Evolutionary conservation across 108 stramenopile species (phyloP).

Genomic region (Ochromonas danica): DNA sequence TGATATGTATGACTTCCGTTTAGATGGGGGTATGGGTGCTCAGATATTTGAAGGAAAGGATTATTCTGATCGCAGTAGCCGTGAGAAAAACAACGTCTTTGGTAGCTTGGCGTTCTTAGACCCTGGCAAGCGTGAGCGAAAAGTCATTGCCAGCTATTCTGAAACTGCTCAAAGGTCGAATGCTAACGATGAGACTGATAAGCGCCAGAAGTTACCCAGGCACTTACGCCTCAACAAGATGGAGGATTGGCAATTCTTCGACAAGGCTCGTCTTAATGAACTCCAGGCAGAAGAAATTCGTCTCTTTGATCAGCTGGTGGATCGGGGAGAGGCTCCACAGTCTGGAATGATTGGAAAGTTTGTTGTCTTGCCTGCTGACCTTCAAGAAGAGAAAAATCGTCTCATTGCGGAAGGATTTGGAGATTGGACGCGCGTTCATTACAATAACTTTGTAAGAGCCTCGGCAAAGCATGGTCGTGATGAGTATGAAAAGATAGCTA

Average conservation of each 20-base stretch:
- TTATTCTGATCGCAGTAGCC: slow-evolving; percentile 62
- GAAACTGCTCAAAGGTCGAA: background rate
- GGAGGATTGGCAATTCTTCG: slow-evolving; percentile 96
- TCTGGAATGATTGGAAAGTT: background rate
- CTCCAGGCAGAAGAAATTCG: slow-evolving; percentile 73
- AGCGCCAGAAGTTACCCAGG: slow-evolving; percentile 70
- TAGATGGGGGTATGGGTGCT: slow-evolving; percentile 76
- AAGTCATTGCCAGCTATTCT: slow-evolving; percentile 44
- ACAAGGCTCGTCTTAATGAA: slow-evolving; percentile 67
- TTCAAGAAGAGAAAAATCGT: slow-evolving; percentile 64
- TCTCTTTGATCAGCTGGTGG: slow-evolving; percentile 39
- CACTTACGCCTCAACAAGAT: slow-evolving; percentile 79
- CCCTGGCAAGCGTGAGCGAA: slow-evolving; percentile 87
- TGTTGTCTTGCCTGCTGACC: slow-evolving; percentile 41
- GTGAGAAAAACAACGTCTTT: background rate
- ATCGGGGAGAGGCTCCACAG: slow-evolving; percentile 34
- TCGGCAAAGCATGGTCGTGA: slow-evolving; percentile 83
- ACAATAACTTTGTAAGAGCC: slow-evolving; percentile 82
- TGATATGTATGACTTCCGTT: slow-evolving; percentile 86
- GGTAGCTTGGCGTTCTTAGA: slow-evolving; percentile 74
- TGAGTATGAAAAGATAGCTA: slow-evolving; percentile 53
- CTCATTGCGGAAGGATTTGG: slow-evolving; percentile 87
- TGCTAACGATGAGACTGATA: slow-evolving; percentile 59
- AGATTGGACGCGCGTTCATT: slow-evolving; percentile 82
- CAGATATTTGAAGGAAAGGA: slow-evolving; percentile 96